These are phyloP conservation scores for Thelephora ganbajun DNA, from an alignment of 768 basidiomycete genomes.

Conservation along the genomic window DNA sequence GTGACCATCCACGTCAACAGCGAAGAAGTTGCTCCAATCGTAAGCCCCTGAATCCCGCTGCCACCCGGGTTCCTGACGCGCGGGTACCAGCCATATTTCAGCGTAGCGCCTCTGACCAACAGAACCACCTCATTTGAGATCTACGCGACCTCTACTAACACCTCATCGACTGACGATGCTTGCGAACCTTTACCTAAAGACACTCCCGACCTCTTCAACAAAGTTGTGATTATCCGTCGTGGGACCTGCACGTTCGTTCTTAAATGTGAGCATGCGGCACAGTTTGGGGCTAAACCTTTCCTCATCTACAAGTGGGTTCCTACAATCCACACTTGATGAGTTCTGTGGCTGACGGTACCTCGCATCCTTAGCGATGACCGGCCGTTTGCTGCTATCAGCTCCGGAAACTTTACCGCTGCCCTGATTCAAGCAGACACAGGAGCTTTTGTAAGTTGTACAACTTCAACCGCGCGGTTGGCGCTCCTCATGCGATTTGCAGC, in stretches of 20 bases:
- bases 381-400: slow-evolving; percentile 27
- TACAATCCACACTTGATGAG: neutral
- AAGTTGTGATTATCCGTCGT: slow-evolving; percentile 41
- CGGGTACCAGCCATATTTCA: slow-evolving; percentile 28
- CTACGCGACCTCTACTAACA: slow-evolving; percentile 45
- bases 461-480: neutral
- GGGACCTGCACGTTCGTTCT: slow-evolving; percentile 45
- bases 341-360: neutral
- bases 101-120: slow-evolving; percentile 31
- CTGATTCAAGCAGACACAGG: slow-evolving; percentile 44
- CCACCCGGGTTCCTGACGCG: no score
- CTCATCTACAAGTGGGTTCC: slow-evolving; percentile 41
- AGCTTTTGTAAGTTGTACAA: slow-evolving; percentile 28
- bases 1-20: slow-evolving; percentile 35
- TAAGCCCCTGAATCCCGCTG: no score
- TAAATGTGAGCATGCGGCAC: neutral
- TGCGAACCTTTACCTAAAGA: slow-evolving; percentile 40
- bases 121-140: slow-evolving; percentile 30
- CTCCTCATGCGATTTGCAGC: slow-evolving; percentile 15
- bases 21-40: slow-evolving; percentile 26
- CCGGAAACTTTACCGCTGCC: slow-evolving; percentile 32
- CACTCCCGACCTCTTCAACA: slow-evolving; percentile 39
- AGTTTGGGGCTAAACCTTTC: neutral
- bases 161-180: slow-evolving; percentile 38
- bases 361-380: slow-evolving; percentile 28